phyloP scores from a whole-genome alignment of 495 filamentous ascomycete species.

The Podospora bellae-mahoneyi region DNA sequence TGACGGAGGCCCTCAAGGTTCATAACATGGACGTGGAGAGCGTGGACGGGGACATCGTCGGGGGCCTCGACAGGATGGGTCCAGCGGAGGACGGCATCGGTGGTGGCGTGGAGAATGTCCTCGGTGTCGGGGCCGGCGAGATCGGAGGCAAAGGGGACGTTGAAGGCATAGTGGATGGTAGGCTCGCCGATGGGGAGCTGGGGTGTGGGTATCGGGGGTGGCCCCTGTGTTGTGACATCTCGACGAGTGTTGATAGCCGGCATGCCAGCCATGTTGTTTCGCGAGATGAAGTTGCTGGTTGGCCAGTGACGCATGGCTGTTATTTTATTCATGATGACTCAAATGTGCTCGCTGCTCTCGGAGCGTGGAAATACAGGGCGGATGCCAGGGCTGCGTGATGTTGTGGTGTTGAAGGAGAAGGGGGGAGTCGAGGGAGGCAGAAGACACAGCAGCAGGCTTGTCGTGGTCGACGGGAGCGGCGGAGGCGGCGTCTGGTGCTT shows the following conservation, averaged over 20 bases:
- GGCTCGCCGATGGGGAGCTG: constrained; percentile 59
- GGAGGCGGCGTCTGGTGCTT: constrained; percentile 4
- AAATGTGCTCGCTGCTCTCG: constrained; percentile 15
- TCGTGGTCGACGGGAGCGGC: constrained; percentile 12
- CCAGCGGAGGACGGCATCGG: constrained; percentile 80
- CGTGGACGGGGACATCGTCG: constrained; percentile 75
- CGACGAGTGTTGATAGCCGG: constrained; percentile 60
- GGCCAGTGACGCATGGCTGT: constrained; percentile 92
- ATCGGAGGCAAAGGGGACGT: constrained; percentile 89
- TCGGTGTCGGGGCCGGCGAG: constrained; percentile 85
- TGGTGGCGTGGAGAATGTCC: constrained; percentile 85
- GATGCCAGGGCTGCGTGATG: constrained; percentile 1
- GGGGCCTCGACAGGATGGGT: constrained; percentile 82
- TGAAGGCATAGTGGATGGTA: constrained; percentile 76
- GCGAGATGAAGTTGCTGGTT: constrained; percentile 73
- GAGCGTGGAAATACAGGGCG: constrained; percentile 1
- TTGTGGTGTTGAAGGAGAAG: constrained; percentile 1
- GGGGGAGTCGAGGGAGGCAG: constrained; percentile 5
- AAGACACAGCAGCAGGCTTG: constrained; percentile 6
- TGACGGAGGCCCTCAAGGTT: constrained; percentile 74
- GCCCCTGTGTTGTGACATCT: constrained; percentile 60
- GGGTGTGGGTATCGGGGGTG: constrained; percentile 62
- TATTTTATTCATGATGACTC: constrained; percentile 79
- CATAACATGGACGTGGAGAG: constrained; percentile 81
- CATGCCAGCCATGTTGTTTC: constrained; percentile 65